Conservation (phyloP, 1,284 basidiomycete genomes). For the Ceratobasidium papillatum region DNA sequence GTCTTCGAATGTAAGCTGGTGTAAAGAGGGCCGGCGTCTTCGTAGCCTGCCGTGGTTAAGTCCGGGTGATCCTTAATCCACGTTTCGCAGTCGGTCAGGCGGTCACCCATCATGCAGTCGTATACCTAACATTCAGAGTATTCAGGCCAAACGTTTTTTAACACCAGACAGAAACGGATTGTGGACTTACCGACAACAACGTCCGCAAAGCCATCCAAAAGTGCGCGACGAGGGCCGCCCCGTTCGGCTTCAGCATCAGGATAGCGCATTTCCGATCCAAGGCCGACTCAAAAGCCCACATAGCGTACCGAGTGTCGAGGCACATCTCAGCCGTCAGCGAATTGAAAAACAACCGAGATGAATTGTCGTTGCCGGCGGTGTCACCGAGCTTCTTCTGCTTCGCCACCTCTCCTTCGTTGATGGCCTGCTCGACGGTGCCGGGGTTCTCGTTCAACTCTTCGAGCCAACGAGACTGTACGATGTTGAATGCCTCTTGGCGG, state of each 20-base stretch:
- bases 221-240: neutral
- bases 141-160: no score
- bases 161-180: neutral
- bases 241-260: neutral
- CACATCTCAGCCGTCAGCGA: neutral
- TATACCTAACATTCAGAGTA: no score
- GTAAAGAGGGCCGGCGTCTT: neutral
- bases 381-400: neutral
- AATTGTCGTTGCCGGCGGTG: neutral
- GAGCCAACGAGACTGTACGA: neutral
- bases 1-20: neutral
- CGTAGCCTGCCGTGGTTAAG: neutral
- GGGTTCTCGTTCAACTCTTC: neutral
- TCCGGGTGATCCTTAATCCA: neutral
- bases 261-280: neutral
- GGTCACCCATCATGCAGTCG: no score
- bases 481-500: neutral
- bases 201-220: constrained; percentile 5
- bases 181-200: neutral
- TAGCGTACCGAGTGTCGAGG: neutral
- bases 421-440: neutral
- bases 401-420: neutral
- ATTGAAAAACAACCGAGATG: neutral
- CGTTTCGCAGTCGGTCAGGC: no score
- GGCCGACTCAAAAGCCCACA: neutral